A percentile compares a stretch with the other conserved stretches of the same genome.
Evolutionary conservation across 331 rosid genomes (phyloP).

Genomic region (Acacia concinna): DNA sequence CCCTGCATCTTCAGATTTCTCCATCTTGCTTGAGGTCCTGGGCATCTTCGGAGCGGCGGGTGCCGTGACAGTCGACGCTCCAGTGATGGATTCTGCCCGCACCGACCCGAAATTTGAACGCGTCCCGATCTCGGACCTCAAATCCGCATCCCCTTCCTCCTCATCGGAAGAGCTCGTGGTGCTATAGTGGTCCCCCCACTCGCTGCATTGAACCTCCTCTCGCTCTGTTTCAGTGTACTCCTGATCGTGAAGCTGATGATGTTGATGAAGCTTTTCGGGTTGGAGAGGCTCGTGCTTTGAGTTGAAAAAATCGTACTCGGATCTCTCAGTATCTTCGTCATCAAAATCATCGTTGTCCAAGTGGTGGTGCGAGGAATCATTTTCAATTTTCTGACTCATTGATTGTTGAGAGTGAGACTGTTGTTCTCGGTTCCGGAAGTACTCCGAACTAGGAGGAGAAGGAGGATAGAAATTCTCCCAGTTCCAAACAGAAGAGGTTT

Average conservation of each 20-base stretch:
- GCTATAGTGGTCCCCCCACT: constrained; percentile 94
- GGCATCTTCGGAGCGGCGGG: constrained; percentile 28
- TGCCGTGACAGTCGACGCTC: constrained; percentile 9
- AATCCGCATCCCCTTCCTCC: constrained; percentile 56
- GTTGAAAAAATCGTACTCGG: constrained; percentile 73
- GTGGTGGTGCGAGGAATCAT: constrained; percentile 18
- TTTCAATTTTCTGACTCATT: not conserved
- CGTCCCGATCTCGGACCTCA: constrained; percentile 65
- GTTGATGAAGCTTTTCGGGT: not conserved
- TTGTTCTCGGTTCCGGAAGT: constrained; percentile 39
- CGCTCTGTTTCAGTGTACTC: constrained; percentile 71
- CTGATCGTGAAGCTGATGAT: constrained; percentile 41
- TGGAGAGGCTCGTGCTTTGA: constrained; percentile 19
- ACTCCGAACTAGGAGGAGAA: constrained; percentile 60
- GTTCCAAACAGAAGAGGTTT: constrained; percentile 90
- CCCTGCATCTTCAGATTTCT: constrained; percentile 42
- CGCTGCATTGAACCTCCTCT: constrained; percentile 96
- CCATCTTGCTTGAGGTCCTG: constrained; percentile 35
- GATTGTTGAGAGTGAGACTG: constrained; percentile 27
- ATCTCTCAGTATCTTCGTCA: constrained; percentile 59
- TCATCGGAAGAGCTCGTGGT: constrained; percentile 69
- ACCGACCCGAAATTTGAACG: constrained; percentile 71
- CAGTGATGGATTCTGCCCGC: constrained; percentile 33
- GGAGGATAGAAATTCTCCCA: constrained; percentile 98
- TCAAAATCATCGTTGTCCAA: constrained; percentile 29